Conservation (phyloP, 2,329 filamentous ascomycete genomes). For the Aspergillus arachidicola region DNA sequence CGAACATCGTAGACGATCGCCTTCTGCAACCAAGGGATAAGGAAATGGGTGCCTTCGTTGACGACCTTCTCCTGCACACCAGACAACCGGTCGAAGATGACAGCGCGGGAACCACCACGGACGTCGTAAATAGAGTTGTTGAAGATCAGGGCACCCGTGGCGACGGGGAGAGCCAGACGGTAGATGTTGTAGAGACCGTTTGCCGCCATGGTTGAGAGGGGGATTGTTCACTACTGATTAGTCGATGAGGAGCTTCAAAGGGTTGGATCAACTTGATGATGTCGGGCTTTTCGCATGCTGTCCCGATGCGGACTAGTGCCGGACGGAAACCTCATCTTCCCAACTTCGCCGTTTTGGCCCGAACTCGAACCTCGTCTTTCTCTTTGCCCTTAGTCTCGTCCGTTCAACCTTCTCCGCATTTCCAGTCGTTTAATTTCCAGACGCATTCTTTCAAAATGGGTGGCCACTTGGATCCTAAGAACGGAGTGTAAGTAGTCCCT, state of each 20-base stretch:
- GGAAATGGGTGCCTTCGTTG: slow-evolving; percentile 96
- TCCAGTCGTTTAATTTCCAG: slow-evolving; percentile 11
- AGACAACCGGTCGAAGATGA: slow-evolving; percentile 93
- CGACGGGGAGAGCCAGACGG: slow-evolving; percentile 67
- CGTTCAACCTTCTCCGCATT: slow-evolving; percentile 16
- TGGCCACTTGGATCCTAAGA: slow-evolving; percentile 44
- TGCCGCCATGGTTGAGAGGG: slow-evolving; percentile 49
- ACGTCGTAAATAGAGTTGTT: slow-evolving; percentile 94
- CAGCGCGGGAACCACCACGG: slow-evolving; percentile 87
- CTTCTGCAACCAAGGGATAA: slow-evolving; percentile 93
- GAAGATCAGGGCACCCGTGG: slow-evolving; percentile 66
- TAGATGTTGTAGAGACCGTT: slow-evolving; percentile 40
- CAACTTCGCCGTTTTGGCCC: slow-evolving; percentile 36
- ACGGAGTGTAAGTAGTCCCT: slow-evolving; percentile 44
- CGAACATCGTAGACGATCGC: slow-evolving; percentile 96
- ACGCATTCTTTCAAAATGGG: slow-evolving; percentile 37
- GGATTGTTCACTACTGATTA: slow-evolving; percentile 15
- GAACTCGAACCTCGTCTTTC: slow-evolving; percentile 27
- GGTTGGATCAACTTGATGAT: slow-evolving; percentile 32
- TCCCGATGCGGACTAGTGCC: slow-evolving; percentile 41
- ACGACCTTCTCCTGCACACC: slow-evolving; percentile 92
- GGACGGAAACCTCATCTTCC: slow-evolving; percentile 22
- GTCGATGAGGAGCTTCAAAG: slow-evolving; percentile 14
- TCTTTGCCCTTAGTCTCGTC: slow-evolving; percentile 19
- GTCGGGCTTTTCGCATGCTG: slow-evolving; percentile 38